A percentile compares a stretch with the other conserved stretches of the same genome.
phyloP scores from a whole-genome alignment of 805 yeast genomes.

The Metschnikowia amazonensis region DNA sequence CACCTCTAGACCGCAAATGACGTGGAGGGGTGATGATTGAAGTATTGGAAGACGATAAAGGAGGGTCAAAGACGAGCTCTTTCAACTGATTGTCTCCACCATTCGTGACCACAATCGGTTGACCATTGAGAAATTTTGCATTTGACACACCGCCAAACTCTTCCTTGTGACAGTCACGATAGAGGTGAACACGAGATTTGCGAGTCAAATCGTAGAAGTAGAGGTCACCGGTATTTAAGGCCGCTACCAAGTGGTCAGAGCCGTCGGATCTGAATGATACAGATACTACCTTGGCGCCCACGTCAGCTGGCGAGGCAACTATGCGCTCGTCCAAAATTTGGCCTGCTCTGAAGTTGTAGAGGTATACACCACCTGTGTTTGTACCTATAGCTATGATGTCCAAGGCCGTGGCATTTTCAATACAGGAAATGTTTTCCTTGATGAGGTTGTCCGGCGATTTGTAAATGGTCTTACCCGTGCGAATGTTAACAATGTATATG shows the following conservation, averaged over 20 bases:
- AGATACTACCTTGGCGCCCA: slow-evolving; percentile 47
- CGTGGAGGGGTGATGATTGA: slow-evolving; percentile 85
- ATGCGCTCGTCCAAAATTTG: slow-evolving; percentile 47
- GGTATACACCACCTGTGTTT: slow-evolving; percentile 56
- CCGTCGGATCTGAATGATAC: slow-evolving; percentile 92
- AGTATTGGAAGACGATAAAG: slow-evolving; percentile 60
- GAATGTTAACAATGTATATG: slow-evolving; percentile 63
- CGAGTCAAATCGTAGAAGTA: slow-evolving; percentile 78
- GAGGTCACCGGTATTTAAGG: slow-evolving; percentile 75
- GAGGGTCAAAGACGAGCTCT: slow-evolving; percentile 92
- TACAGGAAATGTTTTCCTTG: slow-evolving; percentile 54
- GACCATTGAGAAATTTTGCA: slow-evolving; percentile 79
- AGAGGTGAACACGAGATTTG: slow-evolving; percentile 68
- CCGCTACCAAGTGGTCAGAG: slow-evolving; percentile 74
- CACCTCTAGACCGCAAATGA: slow-evolving; percentile 88
- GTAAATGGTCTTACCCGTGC: slow-evolving; percentile 69
- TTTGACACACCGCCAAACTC: slow-evolving; percentile 72
- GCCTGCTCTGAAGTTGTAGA: slow-evolving; percentile 69
- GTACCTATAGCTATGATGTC: slow-evolving; percentile 81
- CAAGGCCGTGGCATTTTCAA: slow-evolving; percentile 81
- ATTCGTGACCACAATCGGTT: slow-evolving; percentile 81
- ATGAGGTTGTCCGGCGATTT: slow-evolving; percentile 48
- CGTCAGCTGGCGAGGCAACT: slow-evolving; percentile 39
- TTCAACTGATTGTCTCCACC: slow-evolving; percentile 90
- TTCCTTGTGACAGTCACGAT: slow-evolving; percentile 71